Conservation (phyloP, 371 early-diverging fungal species). For the Antonospora locustae region DNA sequence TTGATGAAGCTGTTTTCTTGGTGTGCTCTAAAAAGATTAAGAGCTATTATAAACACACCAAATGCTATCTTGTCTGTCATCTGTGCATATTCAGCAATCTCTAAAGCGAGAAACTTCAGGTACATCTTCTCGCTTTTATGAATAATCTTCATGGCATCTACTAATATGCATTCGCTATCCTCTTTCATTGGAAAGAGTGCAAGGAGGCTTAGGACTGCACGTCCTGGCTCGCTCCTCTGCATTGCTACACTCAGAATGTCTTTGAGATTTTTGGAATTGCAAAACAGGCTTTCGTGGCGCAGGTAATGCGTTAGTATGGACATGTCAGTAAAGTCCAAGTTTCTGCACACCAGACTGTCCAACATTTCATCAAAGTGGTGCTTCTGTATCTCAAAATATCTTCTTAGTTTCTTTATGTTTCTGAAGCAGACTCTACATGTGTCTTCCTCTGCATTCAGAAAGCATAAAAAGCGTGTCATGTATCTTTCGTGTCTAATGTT, state of each 20-base stretch:
- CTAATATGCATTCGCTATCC: too few relatives aligned
- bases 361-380: not conserved
- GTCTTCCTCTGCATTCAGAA: not conserved
- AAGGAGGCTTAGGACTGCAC: too few relatives aligned
- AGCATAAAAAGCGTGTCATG: not conserved
- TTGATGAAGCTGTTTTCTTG: not conserved
- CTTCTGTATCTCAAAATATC: not conserved
- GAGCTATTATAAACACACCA: conserved; percentile 6
- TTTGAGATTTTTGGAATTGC: too few relatives aligned
- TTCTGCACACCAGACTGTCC: not conserved
- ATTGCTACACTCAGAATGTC: too few relatives aligned
- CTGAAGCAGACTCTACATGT: not conserved
- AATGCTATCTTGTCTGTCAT: conserved; percentile 2
- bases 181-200: too few relatives aligned
- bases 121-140: too few relatives aligned
- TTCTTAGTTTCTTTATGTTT: not conserved
- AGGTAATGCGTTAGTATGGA: too few relatives aligned
- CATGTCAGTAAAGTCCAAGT: not conserved
- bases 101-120: too few relatives aligned
- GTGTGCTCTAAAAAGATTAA: not conserved
- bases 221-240: too few relatives aligned
- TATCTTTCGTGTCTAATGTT: not conserved
- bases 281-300: too few relatives aligned
- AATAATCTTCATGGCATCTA: too few relatives aligned
- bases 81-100: not conserved